Base-by-base conservation (phyloP, 2,329 filamentous ascomycete species). In the Neoscytalidium dimidiatum region DNA sequence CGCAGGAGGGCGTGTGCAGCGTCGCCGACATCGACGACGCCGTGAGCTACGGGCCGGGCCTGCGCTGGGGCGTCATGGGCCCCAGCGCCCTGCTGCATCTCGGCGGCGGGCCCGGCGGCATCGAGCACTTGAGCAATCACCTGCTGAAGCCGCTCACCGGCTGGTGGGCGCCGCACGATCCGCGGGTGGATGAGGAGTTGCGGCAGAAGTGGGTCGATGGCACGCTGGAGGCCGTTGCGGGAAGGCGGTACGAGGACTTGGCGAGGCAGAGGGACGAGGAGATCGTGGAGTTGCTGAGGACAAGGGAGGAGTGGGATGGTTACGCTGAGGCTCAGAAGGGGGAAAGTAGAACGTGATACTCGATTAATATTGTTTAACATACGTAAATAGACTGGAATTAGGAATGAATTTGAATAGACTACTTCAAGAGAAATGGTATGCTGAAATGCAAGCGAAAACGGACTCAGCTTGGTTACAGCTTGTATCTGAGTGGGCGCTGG, bases 41-140 rank as follows among this genome's bases (percentile, higher is more conserved):
- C 3, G 67, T 70, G 66, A 44, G 65, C 19, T 68, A 66, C 28
- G 69, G 69, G 0, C 68, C 67, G 1, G 69, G 69, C 1, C 31
- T 70, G 17, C 46, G 69, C 48, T 70, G 69, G 69, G 69, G 68
- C 1, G 51, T 70, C 19, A 69, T 69, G 68, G 69, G 69, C 0
- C 69, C 69, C 0, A 68, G 66, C 23, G 58, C 38, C 11, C 60
- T 69, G 5, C 64, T 69, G 35, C 68, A 69, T 57, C 61, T 70
- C 2, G 69, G 66, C 3, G 68, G 69, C 13, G 69, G 69, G 4
- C 67, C 66, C 23, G 66, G 68, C 17, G 68, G 69, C 9, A 67
- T 68, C 44, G 65, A 70, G 61, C 68, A 69, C n/a, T 35, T 70
- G 56, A 66, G 65, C 23, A 35, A 68, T 21, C 69, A 70, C 53